Percentiles rank a stretch among this genome's conserved stretches.
phyloP scores from a whole-genome alignment of 495 filamentous ascomycete genomes.

The Cryomyces minteri region DNA sequence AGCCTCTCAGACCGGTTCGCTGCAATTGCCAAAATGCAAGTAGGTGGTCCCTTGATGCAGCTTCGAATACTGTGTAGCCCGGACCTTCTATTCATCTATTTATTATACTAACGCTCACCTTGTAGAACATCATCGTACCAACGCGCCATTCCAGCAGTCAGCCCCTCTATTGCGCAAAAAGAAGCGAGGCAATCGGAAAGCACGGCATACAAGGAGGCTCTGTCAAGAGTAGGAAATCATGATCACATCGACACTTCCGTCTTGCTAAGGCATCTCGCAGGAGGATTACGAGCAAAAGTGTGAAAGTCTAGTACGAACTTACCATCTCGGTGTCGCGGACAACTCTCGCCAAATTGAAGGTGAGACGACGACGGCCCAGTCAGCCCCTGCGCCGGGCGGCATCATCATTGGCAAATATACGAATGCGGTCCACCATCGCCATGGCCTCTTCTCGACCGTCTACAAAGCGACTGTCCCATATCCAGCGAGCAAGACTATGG shows the following conservation, averaged over 20 bases:
- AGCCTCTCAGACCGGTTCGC: conserved; percentile 34
- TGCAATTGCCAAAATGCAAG: conserved; percentile 26
- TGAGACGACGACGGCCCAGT: background rate
- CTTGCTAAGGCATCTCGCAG: background rate
- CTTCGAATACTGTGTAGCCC: too few species aligned
- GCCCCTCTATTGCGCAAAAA: conserved; percentile 23
- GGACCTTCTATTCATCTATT: too few species aligned
- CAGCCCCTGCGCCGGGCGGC: background rate
- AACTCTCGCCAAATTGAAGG: too few species aligned
- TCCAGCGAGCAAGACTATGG: background rate
- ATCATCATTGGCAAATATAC: conserved; percentile 45
- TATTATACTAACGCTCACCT: too few species aligned
- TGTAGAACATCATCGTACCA: background rate
- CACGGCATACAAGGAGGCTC: conserved; percentile 23
- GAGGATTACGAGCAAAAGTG: background rate
- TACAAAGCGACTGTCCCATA: conserved; percentile 33
- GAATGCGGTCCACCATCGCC: conserved; percentile 48
- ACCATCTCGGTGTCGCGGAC: too few species aligned
- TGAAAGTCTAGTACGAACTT: background rate
- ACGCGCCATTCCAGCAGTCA: conserved; percentile 15
- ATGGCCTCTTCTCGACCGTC: conserved; percentile 68
- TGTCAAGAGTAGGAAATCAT: conserved; percentile 19
- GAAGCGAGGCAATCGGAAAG: conserved; percentile 23
- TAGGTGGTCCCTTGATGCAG: background rate
- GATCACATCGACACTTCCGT: conserved; percentile 1